phyloP scores from a whole-genome alignment of 257 asterid species.

The Linaria vulgaris region DNA sequence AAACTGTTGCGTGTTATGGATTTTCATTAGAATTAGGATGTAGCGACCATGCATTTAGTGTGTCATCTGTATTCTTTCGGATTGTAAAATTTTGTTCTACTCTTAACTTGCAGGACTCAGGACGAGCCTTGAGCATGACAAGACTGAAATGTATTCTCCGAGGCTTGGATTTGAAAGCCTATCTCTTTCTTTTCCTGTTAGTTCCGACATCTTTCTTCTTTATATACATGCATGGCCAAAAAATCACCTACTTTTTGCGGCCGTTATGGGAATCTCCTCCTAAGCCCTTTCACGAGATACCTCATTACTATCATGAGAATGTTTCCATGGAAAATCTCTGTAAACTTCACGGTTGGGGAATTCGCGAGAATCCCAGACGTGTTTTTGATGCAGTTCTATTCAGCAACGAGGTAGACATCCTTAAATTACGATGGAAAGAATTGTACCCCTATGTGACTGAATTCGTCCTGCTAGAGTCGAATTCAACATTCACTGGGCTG shows the following conservation, averaged over 20 bases:
- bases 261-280: conserved; percentile 93
- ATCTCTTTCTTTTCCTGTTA: conserved; percentile 49
- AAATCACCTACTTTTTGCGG: conserved; percentile 74
- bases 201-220: conserved; percentile 51
- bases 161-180: conserved; percentile 63
- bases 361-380: conserved; percentile 74
- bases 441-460: conserved; percentile 72
- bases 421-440: conserved; percentile 81
- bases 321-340: conserved; percentile 78
- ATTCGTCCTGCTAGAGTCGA: conserved; percentile 79
- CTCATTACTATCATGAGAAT: conserved; percentile 79
- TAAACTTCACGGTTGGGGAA: conserved; percentile 83
- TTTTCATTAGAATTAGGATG: neutral
- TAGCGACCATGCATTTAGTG: too few species aligned
- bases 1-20: neutral
- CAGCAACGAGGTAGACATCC: conserved; percentile 78
- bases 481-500: conserved; percentile 79
- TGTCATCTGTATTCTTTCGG: neutral
- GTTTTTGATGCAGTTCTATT: conserved; percentile 84
- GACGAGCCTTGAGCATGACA: conserved; percentile 42
- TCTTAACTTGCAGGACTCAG: conserved; percentile 46
- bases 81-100: conserved; percentile 15
- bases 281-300: conserved; percentile 62
- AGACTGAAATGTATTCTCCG: conserved; percentile 63
- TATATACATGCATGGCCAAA: conserved; percentile 72